A percentile compares a stretch with the other conserved stretches of the same genome.
Evolutionary conservation across 306 rosid genomes (phyloP).

Genomic region (Pueraria montana): DNA sequence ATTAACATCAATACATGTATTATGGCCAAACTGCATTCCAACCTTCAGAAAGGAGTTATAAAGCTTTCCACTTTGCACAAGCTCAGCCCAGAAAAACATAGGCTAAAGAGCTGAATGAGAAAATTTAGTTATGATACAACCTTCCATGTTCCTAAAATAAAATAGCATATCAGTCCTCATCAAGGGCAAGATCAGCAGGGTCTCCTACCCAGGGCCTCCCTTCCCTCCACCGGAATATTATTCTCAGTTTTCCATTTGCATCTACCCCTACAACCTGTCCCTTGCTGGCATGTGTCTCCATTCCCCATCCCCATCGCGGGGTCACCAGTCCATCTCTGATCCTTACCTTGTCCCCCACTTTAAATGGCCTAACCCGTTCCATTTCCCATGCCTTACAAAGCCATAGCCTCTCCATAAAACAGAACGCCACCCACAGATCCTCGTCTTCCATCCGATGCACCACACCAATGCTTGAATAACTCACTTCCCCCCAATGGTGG

Average conservation of each 20-base stretch:
- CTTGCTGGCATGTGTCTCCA: constrained; percentile 96
- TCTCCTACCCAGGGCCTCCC: constrained; percentile 98
- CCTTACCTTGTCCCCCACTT: constrained; percentile 86
- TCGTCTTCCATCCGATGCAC: constrained; percentile 92
- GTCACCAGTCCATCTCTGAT: constrained; percentile 86
- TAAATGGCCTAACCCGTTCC: constrained; percentile 78
- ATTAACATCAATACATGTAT: constrained; percentile 53
- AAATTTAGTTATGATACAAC: constrained; percentile 52
- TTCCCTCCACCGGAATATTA: constrained; percentile 97
- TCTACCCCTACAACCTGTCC: constrained; percentile 95
- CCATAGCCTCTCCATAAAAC: constrained; percentile 89
- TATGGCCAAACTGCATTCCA: constrained; percentile 44
- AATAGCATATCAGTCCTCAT: constrained; percentile 56
- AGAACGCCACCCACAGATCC: constrained; percentile 85
- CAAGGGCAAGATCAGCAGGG: constrained; percentile 87
- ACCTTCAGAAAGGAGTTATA: constrained; percentile 41
- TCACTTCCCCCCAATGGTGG: constrained; percentile 99
- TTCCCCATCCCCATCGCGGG: constrained; percentile 99
- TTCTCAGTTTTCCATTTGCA: constrained; percentile 92
- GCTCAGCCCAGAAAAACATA: constrained; percentile 33
- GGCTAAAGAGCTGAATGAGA: constrained; percentile 51
- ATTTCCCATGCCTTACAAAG: constrained; percentile 89
- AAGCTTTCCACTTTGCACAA: constrained; percentile 33
- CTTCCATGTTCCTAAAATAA: constrained; percentile 38
- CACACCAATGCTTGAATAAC: constrained; percentile 83